phyloP scores from a whole-genome alignment of 768 basidiomycete species.

The Mycena vulgaris region DNA sequence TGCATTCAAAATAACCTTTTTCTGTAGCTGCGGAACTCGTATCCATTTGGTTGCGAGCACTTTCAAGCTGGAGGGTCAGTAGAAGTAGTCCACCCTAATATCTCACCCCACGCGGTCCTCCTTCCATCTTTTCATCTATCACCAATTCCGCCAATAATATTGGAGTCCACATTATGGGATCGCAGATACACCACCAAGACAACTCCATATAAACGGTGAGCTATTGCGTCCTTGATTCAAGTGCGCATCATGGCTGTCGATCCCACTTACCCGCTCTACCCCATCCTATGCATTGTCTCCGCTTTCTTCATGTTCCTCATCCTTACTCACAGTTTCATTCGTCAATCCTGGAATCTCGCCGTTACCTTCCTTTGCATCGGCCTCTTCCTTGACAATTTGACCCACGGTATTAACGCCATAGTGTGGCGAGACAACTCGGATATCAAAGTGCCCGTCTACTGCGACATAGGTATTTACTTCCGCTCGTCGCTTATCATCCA shows the following conservation, averaged over 20 bases:
- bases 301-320: constrained; percentile 31
- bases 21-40: background rate
- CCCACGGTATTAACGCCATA: constrained; percentile 23
- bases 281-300: constrained; percentile 28
- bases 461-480: constrained; percentile 20
- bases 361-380: constrained; percentile 30
- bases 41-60: no score
- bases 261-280: constrained; percentile 33
- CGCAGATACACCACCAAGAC: background rate
- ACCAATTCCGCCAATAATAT: constrained; percentile 1
- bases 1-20: background rate
- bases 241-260: constrained; percentile 24
- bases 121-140: constrained; percentile 26
- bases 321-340: constrained; percentile 30
- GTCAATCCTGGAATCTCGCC: constrained; percentile 29
- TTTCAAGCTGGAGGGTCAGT: background rate
- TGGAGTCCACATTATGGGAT: background rate
- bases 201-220: constrained; percentile 24
- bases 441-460: constrained; percentile 32
- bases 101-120: constrained; percentile 8
- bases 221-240: constrained; percentile 16
- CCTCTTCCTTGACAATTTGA: constrained; percentile 26
- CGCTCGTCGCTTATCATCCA: background rate
- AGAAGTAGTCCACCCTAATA: background rate
- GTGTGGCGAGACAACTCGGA: constrained; percentile 30